Percentiles rank a stretch among this genome's conserved stretches.
Conservation (phyloP, 257 asterid genomes). For the Nicotiana benthamiana region DNA sequence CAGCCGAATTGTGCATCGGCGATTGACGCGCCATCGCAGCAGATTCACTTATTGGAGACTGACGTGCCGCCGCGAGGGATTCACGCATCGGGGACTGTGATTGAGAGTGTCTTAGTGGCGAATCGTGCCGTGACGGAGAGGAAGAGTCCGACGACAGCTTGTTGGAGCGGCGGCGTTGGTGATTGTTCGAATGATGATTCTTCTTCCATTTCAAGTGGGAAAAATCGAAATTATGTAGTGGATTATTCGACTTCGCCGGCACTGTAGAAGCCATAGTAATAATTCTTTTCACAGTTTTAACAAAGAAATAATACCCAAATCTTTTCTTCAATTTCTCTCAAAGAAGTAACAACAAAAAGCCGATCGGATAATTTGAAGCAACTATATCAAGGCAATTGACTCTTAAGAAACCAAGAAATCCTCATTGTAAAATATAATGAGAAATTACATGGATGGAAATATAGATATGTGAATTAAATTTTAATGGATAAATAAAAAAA, state of each 20-base stretch:
- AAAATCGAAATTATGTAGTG: constrained; percentile 57
- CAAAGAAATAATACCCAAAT: background rate
- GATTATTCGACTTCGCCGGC: constrained; percentile 57
- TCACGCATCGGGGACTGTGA: background rate
- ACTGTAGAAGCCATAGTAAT: constrained; percentile 31
- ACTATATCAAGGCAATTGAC: background rate
- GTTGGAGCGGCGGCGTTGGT: constrained; percentile 46
- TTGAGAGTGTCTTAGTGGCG: background rate
- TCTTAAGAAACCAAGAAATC: background rate
- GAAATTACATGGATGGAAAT: too few relatives aligned
- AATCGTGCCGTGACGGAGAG: constrained; percentile 1
- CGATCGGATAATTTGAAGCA: background rate
- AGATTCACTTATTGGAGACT: background rate
- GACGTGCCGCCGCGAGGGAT: background rate
- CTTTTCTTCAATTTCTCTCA: background rate
- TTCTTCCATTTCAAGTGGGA: constrained; percentile 63
- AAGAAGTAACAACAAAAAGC: background rate
- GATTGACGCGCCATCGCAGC: background rate
- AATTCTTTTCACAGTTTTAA: background rate
- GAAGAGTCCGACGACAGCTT: constrained; percentile 13
- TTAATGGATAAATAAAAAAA: too few relatives aligned
- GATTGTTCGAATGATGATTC: constrained; percentile 29
- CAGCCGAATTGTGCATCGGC: background rate
- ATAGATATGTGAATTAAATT: background rate
- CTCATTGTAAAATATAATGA: background rate